Base-by-base conservation (phyloP, 495 filamentous ascomycete genomes). In the Annulohypoxylon stygium region DNA sequence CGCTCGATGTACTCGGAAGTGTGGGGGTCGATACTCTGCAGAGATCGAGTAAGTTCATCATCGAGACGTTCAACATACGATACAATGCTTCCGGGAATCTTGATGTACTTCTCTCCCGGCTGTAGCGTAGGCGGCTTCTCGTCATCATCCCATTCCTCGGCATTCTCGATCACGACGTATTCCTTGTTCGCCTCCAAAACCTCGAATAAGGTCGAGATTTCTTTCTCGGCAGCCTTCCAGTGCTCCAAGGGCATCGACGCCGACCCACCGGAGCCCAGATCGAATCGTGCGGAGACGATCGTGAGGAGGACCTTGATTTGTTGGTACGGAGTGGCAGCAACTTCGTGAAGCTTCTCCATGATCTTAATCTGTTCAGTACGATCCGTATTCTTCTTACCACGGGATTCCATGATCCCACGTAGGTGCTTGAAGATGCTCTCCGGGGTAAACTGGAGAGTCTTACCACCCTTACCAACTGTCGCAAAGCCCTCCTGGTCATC, bases 131-230 rank as follows among this genome's bases (percentile, higher is more conserved):
- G 96, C 33, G 89, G 89, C 83, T 97, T 97, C 71, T 98, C 97
- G 73, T 98, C 96, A 80, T 99, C 97, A 75, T 99, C 96, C 96
- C 96, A 98, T 78, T 99, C 97, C 71, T 99, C 96, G 14, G 95
- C 96, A 69, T 86, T 89, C 81, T 98, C 96, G 61, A 95, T 85
- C 47, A 99, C 91, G 60, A 98, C 85, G 74, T 94, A 89, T 69
- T 94, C 88, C 64, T 83, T 85, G 80, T 93, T 91, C 41, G 84
- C 79, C 79, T 97, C 94, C 53, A 99, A 90, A 11, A 93, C 89
- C 53, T 89, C 84, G 54, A 99, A 87, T 18, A 99, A 85, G 57
- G 83, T 85, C 12, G 86, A 86, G 70, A 97, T 90, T 77, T 98
- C 96, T 75, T 90, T 88, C 79, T 98, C 93, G 11, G 97, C 95